Evolutionary conservation across 352 stramenopile species (phyloP), one percentile per base, ranked within the genome.

Genomic region (Phytopythium chamaehyphon): DNA sequence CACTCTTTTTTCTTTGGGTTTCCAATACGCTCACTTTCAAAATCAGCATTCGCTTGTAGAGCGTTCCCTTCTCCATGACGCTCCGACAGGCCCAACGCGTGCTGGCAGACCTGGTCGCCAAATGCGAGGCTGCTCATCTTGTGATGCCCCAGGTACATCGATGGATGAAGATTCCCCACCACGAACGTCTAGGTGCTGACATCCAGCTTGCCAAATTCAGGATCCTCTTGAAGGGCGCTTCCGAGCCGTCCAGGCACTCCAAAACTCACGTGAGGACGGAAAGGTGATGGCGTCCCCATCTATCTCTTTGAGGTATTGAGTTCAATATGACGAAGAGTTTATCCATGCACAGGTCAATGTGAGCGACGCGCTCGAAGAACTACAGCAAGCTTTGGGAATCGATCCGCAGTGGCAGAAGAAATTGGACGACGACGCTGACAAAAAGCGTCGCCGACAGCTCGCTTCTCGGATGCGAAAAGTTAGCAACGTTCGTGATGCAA

Each of bases 111-210:
- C 55, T 90, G 18, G 69, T 88, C 19, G 24, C 56, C 40, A 87
- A 82, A 51, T 85, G 80, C 47, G 62, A 86, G n/a, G 71, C 66
- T 23, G 60, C 59, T 2, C 77, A 88, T 54, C 69, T 90, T 1
- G 57, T 79, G 24, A 65, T 90, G 0, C 75, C 80, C 5, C 33
- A 73, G 57, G 71, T 82, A 57, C 35, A 16, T 22, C 5, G 9
- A 42, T 42, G 6, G 15, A 42, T 42, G 37, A 42, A 52, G 18
- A 38, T 47, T 9, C n/a, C n/a, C n/a, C n/a, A n/a, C n/a, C n/a
- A n/a, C n/a, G n/a, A n/a, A n/a, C n/a, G n/a, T n/a, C n/a, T n/a
- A n/a, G n/a, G n/a, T n/a, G n/a, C 21, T 53, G 14, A 19, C 14
- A 18, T 21, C 40, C 47, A 24, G 44, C 16, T 28, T 47, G 31